Evolutionary conservation across 495 filamentous ascomycete genomes (phyloP), one percentile per base, ranked within the genome.

Genomic region (Aspergillus sclerotiicarbonarius): DNA sequence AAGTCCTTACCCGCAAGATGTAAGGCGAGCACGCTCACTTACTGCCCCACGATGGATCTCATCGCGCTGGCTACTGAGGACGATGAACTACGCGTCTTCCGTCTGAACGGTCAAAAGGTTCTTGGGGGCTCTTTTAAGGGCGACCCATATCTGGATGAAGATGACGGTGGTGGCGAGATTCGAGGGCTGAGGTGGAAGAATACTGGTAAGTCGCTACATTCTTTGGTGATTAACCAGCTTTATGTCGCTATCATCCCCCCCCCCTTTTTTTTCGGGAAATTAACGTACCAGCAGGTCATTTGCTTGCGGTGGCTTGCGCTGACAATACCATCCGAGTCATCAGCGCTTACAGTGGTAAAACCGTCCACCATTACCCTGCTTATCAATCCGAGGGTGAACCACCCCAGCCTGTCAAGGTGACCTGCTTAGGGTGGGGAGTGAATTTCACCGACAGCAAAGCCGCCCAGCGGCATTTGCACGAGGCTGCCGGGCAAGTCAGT

Each of bases 31-130:
- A 79, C 84, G 51, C 65, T 92, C 31, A 77, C 87, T 15, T 90
- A 88, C 71, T 93, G 90, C 73, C 91, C 91, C 9, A 84, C 84
- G 21, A 90, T 93, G 82, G 90, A 94, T 72, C 79, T 96, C 53
- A 74, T 90, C 41, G 87, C 86, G 12, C 74, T 90, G 33, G 87
- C 85, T n/a, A 86, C 86, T 4, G 73, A 81, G 13, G 82, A 87
- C 57, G 80, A 85, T 25, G 76, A 84, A 53, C 66, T 90, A 37
- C 71, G 80, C 53, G 82, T 89, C 10, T 89, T 83, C 64, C 76
- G 90, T 60, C 62, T 90, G 49, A 91, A 89, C 53, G 85, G 85
- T 0, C 86, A 88, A 63, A 74, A 80, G 5, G 85, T 88, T 3
- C 87, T 93, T 64, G 84, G 89, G 8, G 73, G 68, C 13, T 76